Evolutionary conservation across 495 filamentous ascomycete genomes (phyloP).

Genomic region (Extremus antarcticus): DNA sequence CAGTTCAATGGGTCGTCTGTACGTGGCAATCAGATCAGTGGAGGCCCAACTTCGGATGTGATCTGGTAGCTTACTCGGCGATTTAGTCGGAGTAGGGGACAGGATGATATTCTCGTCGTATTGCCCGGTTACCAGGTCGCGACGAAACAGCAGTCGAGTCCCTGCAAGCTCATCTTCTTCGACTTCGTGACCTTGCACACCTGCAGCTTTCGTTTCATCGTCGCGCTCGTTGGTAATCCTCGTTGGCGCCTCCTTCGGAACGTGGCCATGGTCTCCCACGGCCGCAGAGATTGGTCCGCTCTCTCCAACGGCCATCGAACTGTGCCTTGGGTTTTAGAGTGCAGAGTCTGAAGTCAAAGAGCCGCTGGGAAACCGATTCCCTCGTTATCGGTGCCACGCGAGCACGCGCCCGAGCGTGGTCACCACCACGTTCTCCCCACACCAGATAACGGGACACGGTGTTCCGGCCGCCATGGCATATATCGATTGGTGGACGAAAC

Average conservation of each 20-base stretch:
- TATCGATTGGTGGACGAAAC: not conserved
- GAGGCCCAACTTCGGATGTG: not conserved
- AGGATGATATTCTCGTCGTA: not conserved
- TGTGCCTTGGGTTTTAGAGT: not conserved
- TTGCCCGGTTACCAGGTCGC: not conserved
- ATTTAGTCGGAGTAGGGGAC: not conserved
- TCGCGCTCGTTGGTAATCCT: not conserved
- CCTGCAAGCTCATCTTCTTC: not conserved
- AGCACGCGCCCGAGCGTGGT: not conserved
- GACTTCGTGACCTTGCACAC: too few species aligned
- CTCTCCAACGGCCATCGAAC: not conserved
- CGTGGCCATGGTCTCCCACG: not conserved
- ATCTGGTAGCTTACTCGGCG: not conserved
- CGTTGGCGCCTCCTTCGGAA: not conserved
- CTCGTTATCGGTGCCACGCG: not conserved
- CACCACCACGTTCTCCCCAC: not conserved
- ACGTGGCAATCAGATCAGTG: not conserved
- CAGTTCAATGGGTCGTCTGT: conserved; percentile 1
- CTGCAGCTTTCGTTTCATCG: not conserved
- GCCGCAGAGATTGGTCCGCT: not conserved
- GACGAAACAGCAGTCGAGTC: not conserved
- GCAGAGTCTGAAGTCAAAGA: not conserved
- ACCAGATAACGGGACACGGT: not conserved
- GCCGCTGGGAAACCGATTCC: not conserved
- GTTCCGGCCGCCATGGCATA: not conserved